Evolutionary conservation across 2,329 filamentous ascomycete species (phyloP).

Genomic region (Fusarium abutilonis): DNA sequence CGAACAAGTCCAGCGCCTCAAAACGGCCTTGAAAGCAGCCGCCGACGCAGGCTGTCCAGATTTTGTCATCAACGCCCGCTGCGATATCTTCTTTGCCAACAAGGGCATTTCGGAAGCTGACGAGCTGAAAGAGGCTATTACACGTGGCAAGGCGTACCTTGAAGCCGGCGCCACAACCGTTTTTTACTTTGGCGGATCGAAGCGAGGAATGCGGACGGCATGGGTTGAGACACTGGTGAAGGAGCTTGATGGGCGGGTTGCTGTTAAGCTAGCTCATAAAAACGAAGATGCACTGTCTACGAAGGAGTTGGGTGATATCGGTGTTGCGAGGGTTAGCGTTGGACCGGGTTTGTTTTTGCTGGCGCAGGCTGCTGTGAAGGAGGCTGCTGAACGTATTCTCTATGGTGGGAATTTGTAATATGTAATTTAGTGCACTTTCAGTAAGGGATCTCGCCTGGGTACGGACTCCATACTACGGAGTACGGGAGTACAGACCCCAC

Average conservation of each 20-base stretch:
- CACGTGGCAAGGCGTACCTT: conserved; percentile 65
- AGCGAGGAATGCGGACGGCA: conserved; percentile 54
- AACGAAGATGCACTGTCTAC: conserved; percentile 54
- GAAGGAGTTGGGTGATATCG: conserved; percentile 57
- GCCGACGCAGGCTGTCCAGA: conserved; percentile 59
- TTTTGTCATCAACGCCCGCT: conserved; percentile 68
- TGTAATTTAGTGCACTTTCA: no score
- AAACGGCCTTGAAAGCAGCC: conserved; percentile 55
- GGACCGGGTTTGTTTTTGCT: conserved; percentile 58
- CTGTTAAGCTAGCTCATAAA: conserved; percentile 55
- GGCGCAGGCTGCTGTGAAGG: conserved; percentile 53
- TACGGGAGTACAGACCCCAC: no score
- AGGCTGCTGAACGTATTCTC: conserved; percentile 48
- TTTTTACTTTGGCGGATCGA: conserved; percentile 67
- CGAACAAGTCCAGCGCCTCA: conserved; percentile 60
- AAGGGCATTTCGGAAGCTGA: conserved; percentile 46
- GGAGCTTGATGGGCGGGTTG: conserved; percentile 60
- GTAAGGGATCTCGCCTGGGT: no score
- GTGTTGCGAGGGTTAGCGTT: conserved; percentile 65
- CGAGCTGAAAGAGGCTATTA: conserved; percentile 59
- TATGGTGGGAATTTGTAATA: conserved; percentile 36
- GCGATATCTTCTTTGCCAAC: conserved; percentile 60
- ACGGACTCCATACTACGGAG: no score
- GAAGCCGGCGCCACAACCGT: conserved; percentile 67
- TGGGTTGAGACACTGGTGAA: conserved; percentile 60